Conservation (phyloP, 2,329 filamentous ascomycete genomes). For the Graphilbum fragrans region DNA sequence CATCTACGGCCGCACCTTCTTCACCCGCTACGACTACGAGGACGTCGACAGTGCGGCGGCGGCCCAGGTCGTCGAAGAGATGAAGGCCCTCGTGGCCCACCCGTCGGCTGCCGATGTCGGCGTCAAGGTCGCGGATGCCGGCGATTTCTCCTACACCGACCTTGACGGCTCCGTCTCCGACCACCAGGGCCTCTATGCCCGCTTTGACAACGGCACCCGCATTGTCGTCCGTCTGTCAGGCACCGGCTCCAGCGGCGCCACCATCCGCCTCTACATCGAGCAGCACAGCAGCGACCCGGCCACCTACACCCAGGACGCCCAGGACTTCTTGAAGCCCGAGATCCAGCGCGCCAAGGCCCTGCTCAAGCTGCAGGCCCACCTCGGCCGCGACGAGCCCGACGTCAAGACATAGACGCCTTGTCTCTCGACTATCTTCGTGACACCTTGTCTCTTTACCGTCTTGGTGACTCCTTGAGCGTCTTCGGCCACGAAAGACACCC, state of each 20-base stretch:
- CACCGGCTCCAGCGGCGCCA: slow-evolving; percentile 88
- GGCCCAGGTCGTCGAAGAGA: slow-evolving; percentile 74
- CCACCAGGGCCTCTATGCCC: slow-evolving; percentile 91
- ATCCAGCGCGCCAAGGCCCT: slow-evolving; percentile 75
- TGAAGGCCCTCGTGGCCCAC: slow-evolving; percentile 67
- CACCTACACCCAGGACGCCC: slow-evolving; percentile 70
- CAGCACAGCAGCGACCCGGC: slow-evolving; percentile 76
- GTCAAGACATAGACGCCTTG: slow-evolving; percentile 68
- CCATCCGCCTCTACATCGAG: slow-evolving; percentile 94
- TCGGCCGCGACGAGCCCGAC: slow-evolving; percentile 86
- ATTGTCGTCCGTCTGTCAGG: slow-evolving; percentile 92
- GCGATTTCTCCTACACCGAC: slow-evolving; percentile 97
- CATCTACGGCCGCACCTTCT: slow-evolving; percentile 93
- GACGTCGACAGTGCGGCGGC: slow-evolving; percentile 84
- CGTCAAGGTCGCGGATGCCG: slow-evolving; percentile 77
- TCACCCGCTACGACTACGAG: slow-evolving; percentile 98
- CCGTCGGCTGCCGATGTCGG: slow-evolving; percentile 60
- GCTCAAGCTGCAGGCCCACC: slow-evolving; percentile 85
- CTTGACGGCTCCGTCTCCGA: slow-evolving; percentile 93
- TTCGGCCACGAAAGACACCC: too few relatives aligned
- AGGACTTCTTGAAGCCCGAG: slow-evolving; percentile 87
- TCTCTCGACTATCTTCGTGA: too few relatives aligned
- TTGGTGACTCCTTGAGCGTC: too few relatives aligned
- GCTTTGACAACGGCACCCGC: slow-evolving; percentile 88
- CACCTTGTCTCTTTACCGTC: too few relatives aligned